Conservation (phyloP, 192 early-diverging fungal genomes). For the Coemansia sp. region DNA sequence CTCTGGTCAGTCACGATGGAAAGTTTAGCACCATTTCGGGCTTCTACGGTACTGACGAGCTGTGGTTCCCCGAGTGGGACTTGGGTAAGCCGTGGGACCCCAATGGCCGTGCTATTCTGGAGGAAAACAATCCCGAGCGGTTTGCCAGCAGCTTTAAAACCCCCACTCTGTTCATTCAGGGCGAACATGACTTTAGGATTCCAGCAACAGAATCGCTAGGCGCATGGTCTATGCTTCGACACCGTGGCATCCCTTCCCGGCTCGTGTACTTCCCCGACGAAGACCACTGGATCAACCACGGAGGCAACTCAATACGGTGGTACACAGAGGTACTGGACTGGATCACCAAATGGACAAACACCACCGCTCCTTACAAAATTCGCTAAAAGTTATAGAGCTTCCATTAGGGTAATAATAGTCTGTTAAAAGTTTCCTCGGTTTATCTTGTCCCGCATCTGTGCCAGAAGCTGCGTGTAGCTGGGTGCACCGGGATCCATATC, state of each 20-base stretch:
- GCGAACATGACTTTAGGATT: conserved; percentile 67
- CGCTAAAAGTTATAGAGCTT: too few relatives aligned
- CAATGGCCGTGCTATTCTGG: conserved; percentile 56
- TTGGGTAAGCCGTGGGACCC: conserved; percentile 64
- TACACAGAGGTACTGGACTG: conserved; percentile 67
- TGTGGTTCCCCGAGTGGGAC: conserved; percentile 77
- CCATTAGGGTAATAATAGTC: too few relatives aligned
- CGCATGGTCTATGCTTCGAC: conserved; percentile 72
- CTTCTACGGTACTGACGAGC: conserved; percentile 76
- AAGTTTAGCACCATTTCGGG: conserved; percentile 61
- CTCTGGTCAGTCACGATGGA: conserved; percentile 73
- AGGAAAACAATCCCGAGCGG: conserved; percentile 61
- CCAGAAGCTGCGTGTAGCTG: conserved; percentile 76
- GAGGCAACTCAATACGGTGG: conserved; percentile 71
- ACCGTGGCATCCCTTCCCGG: conserved; percentile 63
- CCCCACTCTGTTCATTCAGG: conserved; percentile 77
- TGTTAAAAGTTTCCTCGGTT: conserved; percentile 52
- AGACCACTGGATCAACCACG: conserved; percentile 69
- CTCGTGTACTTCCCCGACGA: conserved; percentile 79
- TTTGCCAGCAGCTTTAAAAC: conserved; percentile 69
- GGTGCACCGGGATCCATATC: conserved; percentile 79
- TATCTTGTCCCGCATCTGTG: conserved; percentile 71
- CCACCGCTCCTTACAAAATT: conserved; percentile 31
- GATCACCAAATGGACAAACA: conserved; percentile 51
- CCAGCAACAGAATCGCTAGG: conserved; percentile 65